Evolutionary conservation across 2,329 filamentous ascomycete genomes (phyloP).

Genomic region (Monilinia vaccinii-corymbosi): DNA sequence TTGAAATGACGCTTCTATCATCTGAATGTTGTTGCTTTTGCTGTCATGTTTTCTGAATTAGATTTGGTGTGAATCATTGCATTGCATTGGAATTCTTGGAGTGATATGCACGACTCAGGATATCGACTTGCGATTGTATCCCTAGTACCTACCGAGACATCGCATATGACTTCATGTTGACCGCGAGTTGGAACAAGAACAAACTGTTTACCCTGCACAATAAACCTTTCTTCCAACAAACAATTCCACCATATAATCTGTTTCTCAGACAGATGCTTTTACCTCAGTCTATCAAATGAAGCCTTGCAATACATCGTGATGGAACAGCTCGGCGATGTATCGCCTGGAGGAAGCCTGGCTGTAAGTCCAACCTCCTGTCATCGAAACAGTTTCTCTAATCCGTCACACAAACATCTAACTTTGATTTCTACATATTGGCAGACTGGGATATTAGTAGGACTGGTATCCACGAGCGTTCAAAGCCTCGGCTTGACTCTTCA

Average conservation of each 20-base stretch:
- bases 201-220: slow-evolving; percentile 3
- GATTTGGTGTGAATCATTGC: background rate
- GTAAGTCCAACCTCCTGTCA: slow-evolving; percentile 37
- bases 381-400: slow-evolving; percentile 15
- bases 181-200: slow-evolving; percentile 3
- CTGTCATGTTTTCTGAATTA: background rate
- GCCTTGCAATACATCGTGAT: slow-evolving; percentile 37
- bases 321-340: slow-evolving; percentile 66
- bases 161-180: slow-evolving; percentile 10
- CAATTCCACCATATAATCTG: slow-evolving; percentile 5
- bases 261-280: slow-evolving; percentile 10
- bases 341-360: slow-evolving; percentile 68
- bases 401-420: slow-evolving; percentile 4
- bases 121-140: slow-evolving; percentile 3
- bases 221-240: background rate
- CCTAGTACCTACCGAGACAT: slow-evolving; percentile 7
- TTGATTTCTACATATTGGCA: slow-evolving; percentile 31
- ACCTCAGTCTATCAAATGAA: slow-evolving; percentile 25
- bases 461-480: slow-evolving; percentile 89
- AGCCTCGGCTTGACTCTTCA: slow-evolving; percentile 92
- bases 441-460: slow-evolving; percentile 88
- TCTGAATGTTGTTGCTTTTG: background rate
- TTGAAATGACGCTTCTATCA: background rate
- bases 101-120: slow-evolving; percentile 5
- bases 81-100: background rate